Evolutionary conservation across 208 protist species (phyloP), one percentile per base, ranked within the genome.

Genomic region (Leishmania gerbilli): DNA sequence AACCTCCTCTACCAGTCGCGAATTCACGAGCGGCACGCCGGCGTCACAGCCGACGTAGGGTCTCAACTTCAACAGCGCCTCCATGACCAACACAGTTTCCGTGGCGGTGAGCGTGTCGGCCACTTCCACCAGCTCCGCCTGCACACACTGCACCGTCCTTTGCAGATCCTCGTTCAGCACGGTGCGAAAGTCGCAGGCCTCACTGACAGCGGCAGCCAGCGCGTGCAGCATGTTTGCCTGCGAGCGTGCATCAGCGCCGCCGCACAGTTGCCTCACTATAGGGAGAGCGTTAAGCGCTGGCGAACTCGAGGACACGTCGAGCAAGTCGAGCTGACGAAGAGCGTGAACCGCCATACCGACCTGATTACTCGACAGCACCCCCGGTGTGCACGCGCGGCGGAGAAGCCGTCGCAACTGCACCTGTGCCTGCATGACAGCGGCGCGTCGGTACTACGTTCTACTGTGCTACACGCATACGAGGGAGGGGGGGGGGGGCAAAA

Each of bases 51-150:
- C 62, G 17, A 77, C 84, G 68, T 86, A 91, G 1, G 87, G 88
- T 8, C 79, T 77, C 51, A 94, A 51, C 69, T 81, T 83, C 62
- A 91, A 40, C 58, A 94, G 58, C 19, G 87, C 90, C 81, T 94
- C 90, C 85, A 89, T 89, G 13, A 85, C 90, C 8, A 94, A 51
- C 67, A 94, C 85, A 56, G 71, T 84, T 71, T 94, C 88, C 5
- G 87, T 78, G 8, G 85, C 85, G 3, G 82, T 88, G 45, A 94
- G 81, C 4, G 90, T 77, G 74, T 87, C 85, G 6, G 84, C 82
- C 49, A 74, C 64, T 37, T 83, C 74, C 31, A 84, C 60, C 58
- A 94, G 74, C 72, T 65, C 74, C 21, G 79, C 53, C 71, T 94
- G 88, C 65, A 92, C 84, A 15, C 77, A 47, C 24, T 67, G 49